Conservation (phyloP, 805 yeast species). For the Metschnikowia aberdeeniae region DNA sequence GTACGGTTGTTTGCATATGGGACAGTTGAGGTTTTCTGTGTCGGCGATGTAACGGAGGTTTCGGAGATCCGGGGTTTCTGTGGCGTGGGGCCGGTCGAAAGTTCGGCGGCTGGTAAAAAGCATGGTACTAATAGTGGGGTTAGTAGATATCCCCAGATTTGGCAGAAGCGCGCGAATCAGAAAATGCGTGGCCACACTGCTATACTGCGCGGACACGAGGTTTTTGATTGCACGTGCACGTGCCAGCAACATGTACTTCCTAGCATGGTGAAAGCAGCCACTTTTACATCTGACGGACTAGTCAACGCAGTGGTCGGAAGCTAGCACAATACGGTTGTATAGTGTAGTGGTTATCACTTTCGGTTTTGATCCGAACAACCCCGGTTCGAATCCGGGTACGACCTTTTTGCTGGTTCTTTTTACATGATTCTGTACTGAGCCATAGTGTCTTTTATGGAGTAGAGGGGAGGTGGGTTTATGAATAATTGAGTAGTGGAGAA, state of each 20-base stretch:
- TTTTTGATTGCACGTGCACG: too few species aligned
- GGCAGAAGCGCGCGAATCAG: not conserved
- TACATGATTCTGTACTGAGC: too few species aligned
- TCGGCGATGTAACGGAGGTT: slow-evolving; percentile 1
- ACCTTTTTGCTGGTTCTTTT: slow-evolving; percentile 35
- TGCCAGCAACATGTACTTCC: not conserved
- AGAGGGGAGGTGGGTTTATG: too few species aligned
- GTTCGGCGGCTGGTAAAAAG: not conserved
- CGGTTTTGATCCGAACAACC: slow-evolving; percentile 80
- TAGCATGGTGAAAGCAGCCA: not conserved
- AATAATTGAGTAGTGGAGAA: too few species aligned
- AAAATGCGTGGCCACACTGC: too few species aligned
- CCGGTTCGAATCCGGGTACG: slow-evolving; percentile 87
- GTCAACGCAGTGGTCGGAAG: too few species aligned
- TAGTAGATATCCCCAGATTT: not conserved
- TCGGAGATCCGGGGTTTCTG: slow-evolving; percentile 6
- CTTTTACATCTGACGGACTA: not conserved
- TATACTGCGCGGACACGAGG: too few species aligned
- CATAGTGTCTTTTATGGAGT: too few species aligned
- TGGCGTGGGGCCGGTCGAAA: not conserved
- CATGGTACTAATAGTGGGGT: not conserved
- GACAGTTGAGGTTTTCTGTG: slow-evolving; percentile 38
- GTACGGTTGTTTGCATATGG: slow-evolving; percentile 66
- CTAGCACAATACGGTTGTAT: too few species aligned
- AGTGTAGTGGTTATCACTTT: slow-evolving; percentile 80